A percentile compares a stretch with the other conserved stretches of the same genome.
phyloP scores from a whole-genome alignment of 2,329 filamentous ascomycete species.

The Fusarium fracticaudum region DNA sequence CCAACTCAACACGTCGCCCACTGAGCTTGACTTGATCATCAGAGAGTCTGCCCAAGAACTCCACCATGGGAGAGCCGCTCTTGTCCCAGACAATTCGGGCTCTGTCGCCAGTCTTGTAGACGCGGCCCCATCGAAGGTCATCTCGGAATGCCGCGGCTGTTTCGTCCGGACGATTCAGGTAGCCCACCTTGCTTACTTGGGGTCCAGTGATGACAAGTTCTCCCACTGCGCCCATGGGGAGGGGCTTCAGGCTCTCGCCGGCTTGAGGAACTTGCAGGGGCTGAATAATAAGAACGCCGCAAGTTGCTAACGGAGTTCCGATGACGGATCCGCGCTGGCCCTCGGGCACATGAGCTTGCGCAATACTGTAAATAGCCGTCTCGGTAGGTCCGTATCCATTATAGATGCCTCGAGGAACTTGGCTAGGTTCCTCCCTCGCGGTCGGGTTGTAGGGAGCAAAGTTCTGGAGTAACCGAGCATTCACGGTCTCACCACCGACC shows the following conservation, averaged over 20 bases:
- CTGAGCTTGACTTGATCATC: conserved; percentile 27
- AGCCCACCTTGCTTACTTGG: conserved; percentile 6
- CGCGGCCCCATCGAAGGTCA: neutral
- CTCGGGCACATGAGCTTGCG: neutral
- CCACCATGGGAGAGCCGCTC: neutral
- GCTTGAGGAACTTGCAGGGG: neutral
- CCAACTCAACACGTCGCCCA: conserved; percentile 18
- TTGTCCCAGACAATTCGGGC: conserved; percentile 8
- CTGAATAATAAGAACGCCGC: neutral
- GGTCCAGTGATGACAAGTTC: conserved; percentile 17
- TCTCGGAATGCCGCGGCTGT: neutral
- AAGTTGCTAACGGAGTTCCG: neutral
- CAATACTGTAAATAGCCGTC: conserved; percentile 19
- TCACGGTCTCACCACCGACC: conserved; percentile 28
- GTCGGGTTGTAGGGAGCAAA: neutral
- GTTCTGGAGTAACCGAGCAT: neutral
- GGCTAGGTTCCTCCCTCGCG: fast-evolving
- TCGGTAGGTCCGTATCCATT: conserved; percentile 21
- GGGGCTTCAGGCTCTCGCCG: neutral
- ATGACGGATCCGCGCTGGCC: conserved; percentile 11
- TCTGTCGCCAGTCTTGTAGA: conserved; percentile 13
- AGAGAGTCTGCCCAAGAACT: conserved; percentile 21
- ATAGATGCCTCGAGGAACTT: conserved; percentile 3
- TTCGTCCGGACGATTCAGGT: conserved; percentile 16
- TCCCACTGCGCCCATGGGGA: conserved; percentile 10